Conservation (phyloP, 495 filamentous ascomycete genomes). For the Neurospora terricola region DNA sequence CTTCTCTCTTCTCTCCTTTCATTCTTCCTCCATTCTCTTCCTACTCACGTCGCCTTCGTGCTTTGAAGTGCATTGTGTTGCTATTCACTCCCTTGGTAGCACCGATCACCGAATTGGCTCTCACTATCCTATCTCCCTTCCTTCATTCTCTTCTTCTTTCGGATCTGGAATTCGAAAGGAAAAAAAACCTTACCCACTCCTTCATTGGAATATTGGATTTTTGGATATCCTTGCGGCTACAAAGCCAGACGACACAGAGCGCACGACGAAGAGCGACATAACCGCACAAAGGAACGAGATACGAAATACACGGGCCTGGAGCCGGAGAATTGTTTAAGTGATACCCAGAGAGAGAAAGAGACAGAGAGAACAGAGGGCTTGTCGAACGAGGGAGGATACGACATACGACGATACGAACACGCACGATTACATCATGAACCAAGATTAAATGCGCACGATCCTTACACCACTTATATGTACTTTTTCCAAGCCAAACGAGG, state of each 20-base stretch:
- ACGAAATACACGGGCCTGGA: neutral
- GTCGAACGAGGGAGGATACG: neutral
- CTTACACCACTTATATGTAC: too few relatives aligned
- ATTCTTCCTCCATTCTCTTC: neutral
- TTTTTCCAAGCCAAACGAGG: too few relatives aligned
- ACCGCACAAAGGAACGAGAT: too few relatives aligned
- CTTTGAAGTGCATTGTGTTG: too few relatives aligned
- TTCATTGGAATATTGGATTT: neutral
- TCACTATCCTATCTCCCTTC: too few relatives aligned
- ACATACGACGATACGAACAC: neutral
- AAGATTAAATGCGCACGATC: neutral
- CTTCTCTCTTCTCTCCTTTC: neutral
- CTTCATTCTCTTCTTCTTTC: neutral
- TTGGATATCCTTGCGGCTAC: neutral
- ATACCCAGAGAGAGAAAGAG: neutral
- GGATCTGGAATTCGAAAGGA: neutral
- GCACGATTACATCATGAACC: neutral
- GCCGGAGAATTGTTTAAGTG: neutral
- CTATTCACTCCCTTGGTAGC: neutral
- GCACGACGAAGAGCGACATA: neutral
- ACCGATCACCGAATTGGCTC: too few relatives aligned
- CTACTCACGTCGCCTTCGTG: too few relatives aligned
- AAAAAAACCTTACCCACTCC: neutral
- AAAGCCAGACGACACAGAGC: neutral
- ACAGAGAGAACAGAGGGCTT: neutral